Evolutionary conservation across 768 basidiomycete genomes (phyloP).

Genomic region (Cyclocybe aegerita): DNA sequence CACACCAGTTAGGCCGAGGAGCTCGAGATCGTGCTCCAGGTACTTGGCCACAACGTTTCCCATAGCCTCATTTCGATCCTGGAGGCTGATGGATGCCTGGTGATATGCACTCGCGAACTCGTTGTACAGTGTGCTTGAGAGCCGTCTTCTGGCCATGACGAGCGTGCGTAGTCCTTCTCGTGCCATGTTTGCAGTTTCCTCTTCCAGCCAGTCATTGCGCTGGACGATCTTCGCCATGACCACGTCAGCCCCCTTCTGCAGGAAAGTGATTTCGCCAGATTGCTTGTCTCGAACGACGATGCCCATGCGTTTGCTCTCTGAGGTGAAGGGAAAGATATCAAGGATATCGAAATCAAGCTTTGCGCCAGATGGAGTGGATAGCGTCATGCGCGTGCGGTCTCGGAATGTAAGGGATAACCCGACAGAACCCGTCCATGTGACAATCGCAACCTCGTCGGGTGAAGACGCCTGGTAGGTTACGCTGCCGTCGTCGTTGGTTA

Average conservation of each 20-base stretch:
- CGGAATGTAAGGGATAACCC: constrained; percentile 87
- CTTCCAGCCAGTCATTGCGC: constrained; percentile 98
- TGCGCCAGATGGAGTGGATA: constrained; percentile 62
- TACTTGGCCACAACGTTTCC: constrained; percentile 66
- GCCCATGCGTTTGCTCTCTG: constrained; percentile 98
- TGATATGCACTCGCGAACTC: constrained; percentile 75
- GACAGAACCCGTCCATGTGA: constrained; percentile 94
- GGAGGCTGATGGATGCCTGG: constrained; percentile 75
- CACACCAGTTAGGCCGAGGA: constrained; percentile 95
- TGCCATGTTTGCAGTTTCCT: constrained; percentile 98
- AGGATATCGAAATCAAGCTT: constrained; percentile 80
- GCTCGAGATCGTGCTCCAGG: constrained; percentile 87
- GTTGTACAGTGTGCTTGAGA: constrained; percentile 66
- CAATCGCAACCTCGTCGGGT: constrained; percentile 98
- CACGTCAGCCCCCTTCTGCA: constrained; percentile 98
- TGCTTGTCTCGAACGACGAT: constrained; percentile 85
- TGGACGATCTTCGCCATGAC: constrained; percentile 96
- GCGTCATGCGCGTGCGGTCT: constrained; percentile 86
- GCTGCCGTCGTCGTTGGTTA: constrained; percentile 89
- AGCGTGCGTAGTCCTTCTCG: constrained; percentile 93
- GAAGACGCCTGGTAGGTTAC: constrained; percentile 98
- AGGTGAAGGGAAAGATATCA: constrained; percentile 97
- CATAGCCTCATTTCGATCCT: constrained; percentile 83
- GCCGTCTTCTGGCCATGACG: constrained; percentile 82
- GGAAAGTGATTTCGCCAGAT: constrained; percentile 79